Base-by-base conservation (phyloP, 148 eudicot species). In the Fagopyrum tataricum region DNA sequence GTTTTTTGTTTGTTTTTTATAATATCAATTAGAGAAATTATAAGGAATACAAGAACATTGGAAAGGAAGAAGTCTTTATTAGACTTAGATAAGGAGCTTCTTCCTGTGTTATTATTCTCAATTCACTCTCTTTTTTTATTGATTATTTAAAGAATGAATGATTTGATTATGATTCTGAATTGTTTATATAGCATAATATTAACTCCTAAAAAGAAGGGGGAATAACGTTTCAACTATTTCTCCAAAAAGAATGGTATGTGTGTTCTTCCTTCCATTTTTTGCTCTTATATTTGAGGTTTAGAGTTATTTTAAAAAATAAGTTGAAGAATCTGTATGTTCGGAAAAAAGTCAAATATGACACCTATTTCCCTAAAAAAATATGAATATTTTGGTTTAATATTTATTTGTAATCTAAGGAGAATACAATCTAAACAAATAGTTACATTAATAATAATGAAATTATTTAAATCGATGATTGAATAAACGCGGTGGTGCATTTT, bases 31-130 rank as follows among this genome's bases (percentile, higher is more conserved):
- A 2, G 7, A 20, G 62, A 21, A 48, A 48, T 48, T 12, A 17
- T 12, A 48, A 17, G 53, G 15, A 56, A 7, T 8, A 20, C 5
- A 20, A 56, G 10, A 58, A 4, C 7, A 59, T 59, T 59, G 66
- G 15, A 59, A 52, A 24, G 66, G 39, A 59, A 59, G 66, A 59
- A 59, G 62, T 26, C 12, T 55, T 20, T 55, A 48, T 55, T 55
- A 3, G 66, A 2, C 5, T 3, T 23, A 10, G 11, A 46, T 46
- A 18, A 58, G 39, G 17, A 59, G 39, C 66, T 59, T 59, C 66
- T 59, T 59, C 66, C 66, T 59, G 15, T 55, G 21, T 55, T 55
- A 55, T 55, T 55, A 21, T 20, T 59, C 14, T 23, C 66, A 24
- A 23, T 1, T 59, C 17, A 59, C 66, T 59, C 66, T 11, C 20